Evolutionary conservation across 148 eudicot species (phyloP).

Genomic region (Chenopodium suecicum): DNA sequence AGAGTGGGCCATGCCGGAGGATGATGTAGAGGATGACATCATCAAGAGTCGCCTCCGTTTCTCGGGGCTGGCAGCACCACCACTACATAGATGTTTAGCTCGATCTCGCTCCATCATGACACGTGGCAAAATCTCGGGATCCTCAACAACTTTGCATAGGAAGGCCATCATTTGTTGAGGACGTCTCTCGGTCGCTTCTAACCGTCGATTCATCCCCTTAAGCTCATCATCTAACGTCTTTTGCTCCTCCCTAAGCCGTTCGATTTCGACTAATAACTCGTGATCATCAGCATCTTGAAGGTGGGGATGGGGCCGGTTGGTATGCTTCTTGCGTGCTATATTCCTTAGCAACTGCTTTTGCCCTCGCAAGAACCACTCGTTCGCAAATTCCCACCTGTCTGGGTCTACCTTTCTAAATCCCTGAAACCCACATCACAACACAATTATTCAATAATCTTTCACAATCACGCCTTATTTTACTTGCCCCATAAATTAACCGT

Average conservation of each 20-base stretch:
- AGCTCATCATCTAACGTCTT: constrained; percentile 53
- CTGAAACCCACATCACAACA: neutral
- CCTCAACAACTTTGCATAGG: constrained; percentile 56
- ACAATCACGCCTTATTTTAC: too few relatives aligned
- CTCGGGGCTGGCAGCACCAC: constrained; percentile 23
- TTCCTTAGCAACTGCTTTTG: constrained; percentile 60
- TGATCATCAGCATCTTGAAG: constrained; percentile 40
- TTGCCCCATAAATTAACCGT: too few relatives aligned
- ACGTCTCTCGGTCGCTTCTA: constrained; percentile 74
- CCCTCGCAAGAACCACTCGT: constrained; percentile 68
- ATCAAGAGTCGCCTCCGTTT: constrained; percentile 51
- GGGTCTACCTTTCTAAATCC: constrained; percentile 53
- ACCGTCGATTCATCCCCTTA: constrained; percentile 51
- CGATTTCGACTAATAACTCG: constrained; percentile 48
- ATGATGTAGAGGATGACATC: constrained; percentile 33
- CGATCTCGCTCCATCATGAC: constrained; percentile 48
- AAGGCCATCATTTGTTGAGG: constrained; percentile 87
- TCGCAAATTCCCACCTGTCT: constrained; percentile 73
- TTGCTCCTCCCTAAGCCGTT: constrained; percentile 60
- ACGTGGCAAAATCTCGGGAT: constrained; percentile 63
- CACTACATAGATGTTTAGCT: constrained; percentile 2
- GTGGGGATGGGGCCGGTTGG: neutral
- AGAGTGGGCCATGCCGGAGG: constrained; percentile 21
- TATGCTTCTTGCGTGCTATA: constrained; percentile 51
- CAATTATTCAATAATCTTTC: neutral